These are phyloP conservation scores for Coleophoma eucalyptorum DNA, from an alignment of 2,329 filamentous ascomycete genomes.

Conservation along the genomic window DNA sequence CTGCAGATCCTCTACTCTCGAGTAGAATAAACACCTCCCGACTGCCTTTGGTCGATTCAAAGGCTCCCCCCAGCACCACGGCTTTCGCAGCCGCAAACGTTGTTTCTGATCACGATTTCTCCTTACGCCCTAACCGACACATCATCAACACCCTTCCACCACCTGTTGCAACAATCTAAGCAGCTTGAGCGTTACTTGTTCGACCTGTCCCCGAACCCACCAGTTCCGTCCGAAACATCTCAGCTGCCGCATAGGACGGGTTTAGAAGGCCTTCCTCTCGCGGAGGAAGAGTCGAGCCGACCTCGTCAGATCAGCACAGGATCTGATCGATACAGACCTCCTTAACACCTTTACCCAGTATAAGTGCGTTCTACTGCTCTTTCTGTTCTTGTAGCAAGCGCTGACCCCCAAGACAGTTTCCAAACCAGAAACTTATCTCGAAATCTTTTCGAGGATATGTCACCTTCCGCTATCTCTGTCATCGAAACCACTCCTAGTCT, in stretches of 20 bases:
- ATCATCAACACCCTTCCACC: slow-evolving; percentile 64
- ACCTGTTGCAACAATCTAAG: slow-evolving; percentile 47
- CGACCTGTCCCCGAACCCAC: slow-evolving; percentile 44
- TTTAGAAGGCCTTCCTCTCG: slow-evolving; percentile 98
- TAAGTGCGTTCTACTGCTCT: slow-evolving; percentile 12
- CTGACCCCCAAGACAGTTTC: background rate
- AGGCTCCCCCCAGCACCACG: slow-evolving; percentile 58
- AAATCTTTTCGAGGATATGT: slow-evolving; percentile 45
- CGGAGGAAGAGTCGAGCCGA: slow-evolving; percentile 99
- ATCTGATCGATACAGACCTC: slow-evolving; percentile 92
- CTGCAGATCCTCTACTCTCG: background rate
- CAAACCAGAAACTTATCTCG: slow-evolving; percentile 12
- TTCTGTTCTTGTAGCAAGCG: background rate
- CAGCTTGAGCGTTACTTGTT: slow-evolving; percentile 46
- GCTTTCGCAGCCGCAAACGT: slow-evolving; percentile 58
- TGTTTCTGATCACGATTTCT: slow-evolving; percentile 68
- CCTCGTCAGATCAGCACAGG: slow-evolving; percentile 88
- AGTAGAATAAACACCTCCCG: slow-evolving; percentile 7
- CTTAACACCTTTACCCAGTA: slow-evolving; percentile 61
- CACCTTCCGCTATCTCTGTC: slow-evolving; percentile 62
- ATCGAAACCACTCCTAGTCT: slow-evolving; percentile 34
- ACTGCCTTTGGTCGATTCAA: slow-evolving; percentile 65
- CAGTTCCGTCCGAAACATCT: slow-evolving; percentile 56
- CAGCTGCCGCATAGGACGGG: slow-evolving; percentile 99
- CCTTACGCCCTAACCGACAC: slow-evolving; percentile 59